A percentile compares a stretch with the other conserved stretches of the same genome.
These are phyloP conservation scores for Colletotrichum limetticola DNA, from an alignment of 2,329 filamentous ascomycete species.

Conservation along the genomic window DNA sequence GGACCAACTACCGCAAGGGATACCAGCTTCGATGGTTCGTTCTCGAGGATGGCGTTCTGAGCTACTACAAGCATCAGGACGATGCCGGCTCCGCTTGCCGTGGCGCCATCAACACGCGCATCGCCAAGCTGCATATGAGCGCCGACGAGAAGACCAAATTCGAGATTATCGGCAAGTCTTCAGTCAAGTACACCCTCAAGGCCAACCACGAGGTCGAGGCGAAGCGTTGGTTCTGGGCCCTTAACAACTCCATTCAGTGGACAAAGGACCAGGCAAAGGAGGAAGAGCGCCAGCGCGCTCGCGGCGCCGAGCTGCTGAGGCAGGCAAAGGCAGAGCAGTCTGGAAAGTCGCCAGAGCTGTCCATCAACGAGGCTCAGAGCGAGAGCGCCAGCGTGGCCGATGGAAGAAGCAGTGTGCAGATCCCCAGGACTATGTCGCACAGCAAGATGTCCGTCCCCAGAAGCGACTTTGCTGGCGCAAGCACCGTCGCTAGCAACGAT, in stretches of 20 bases:
- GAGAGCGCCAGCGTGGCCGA: slow-evolving; percentile 65
- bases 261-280: slow-evolving; percentile 96
- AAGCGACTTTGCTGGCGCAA: slow-evolving; percentile 51
- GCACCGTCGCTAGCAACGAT: slow-evolving; percentile 60
- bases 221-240: slow-evolving; percentile 98
- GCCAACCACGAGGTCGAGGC: slow-evolving; percentile 98
- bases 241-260: slow-evolving; percentile 99
- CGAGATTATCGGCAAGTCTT: slow-evolving; percentile 97
- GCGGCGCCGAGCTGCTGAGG: slow-evolving; percentile 78
- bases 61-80: slow-evolving; percentile 99
- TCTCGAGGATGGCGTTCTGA: slow-evolving; percentile 94
- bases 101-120: slow-evolving; percentile 98
- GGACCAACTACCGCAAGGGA: slow-evolving; percentile 98
- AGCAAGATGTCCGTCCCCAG: slow-evolving; percentile 43
- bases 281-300: slow-evolving; percentile 80
- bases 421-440: slow-evolving; percentile 53
- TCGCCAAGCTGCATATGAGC: slow-evolving; percentile 94
- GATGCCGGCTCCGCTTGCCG: slow-evolving; percentile 96
- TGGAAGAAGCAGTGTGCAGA: slow-evolving; percentile 55
- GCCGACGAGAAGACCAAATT: slow-evolving; percentile 97
- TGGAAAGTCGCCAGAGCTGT: slow-evolving; percentile 57
- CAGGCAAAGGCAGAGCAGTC: slow-evolving; percentile 84
- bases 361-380: slow-evolving; percentile 58
- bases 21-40: slow-evolving; percentile 99
- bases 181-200: slow-evolving; percentile 97